Evolutionary conservation across 169 alveolate genomes (phyloP).

Genomic region (Plasmodium fragile): DNA sequence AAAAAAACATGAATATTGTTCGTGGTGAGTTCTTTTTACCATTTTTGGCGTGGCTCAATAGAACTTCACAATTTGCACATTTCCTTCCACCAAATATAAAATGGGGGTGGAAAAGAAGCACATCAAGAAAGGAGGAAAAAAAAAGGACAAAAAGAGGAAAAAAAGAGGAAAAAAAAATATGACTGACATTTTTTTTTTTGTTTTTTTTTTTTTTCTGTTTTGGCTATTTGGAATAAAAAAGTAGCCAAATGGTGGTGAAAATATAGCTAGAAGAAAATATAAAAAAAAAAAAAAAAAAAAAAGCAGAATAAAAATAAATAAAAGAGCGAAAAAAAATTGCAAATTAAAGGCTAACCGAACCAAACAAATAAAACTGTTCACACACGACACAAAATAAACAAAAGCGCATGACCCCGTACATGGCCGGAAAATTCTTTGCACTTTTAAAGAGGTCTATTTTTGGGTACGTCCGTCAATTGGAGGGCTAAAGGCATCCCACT

Average conservation of each 20-base stretch:
- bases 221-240: constrained; percentile 49
- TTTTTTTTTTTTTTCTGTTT: constrained; percentile 15
- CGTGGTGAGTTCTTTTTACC: not conserved
- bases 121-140: constrained; percentile 4
- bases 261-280: constrained; percentile 2
- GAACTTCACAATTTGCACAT: constrained; percentile 53
- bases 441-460: constrained; percentile 28
- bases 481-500: not conserved
- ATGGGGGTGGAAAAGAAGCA: constrained; percentile 1
- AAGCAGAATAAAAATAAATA: not conserved
- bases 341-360: not conserved
- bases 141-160: constrained; percentile 8
- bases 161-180: constrained; percentile 20
- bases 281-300: constrained; percentile 6
- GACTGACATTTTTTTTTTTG: constrained; percentile 36
- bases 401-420: not conserved
- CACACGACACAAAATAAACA: not conserved
- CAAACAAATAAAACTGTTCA: not conserved
- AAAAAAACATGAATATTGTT: constrained; percentile 6
- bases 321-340: not conserved
- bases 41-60: not conserved
- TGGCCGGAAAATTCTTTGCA: not conserved
- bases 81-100: constrained; percentile 14
- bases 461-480: constrained; percentile 1
- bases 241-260: not conserved